A percentile compares a stretch with the other conserved stretches of the same genome.
phyloP scores from a whole-genome alignment of 805 yeast species.

The Millerago galiae region DNA sequence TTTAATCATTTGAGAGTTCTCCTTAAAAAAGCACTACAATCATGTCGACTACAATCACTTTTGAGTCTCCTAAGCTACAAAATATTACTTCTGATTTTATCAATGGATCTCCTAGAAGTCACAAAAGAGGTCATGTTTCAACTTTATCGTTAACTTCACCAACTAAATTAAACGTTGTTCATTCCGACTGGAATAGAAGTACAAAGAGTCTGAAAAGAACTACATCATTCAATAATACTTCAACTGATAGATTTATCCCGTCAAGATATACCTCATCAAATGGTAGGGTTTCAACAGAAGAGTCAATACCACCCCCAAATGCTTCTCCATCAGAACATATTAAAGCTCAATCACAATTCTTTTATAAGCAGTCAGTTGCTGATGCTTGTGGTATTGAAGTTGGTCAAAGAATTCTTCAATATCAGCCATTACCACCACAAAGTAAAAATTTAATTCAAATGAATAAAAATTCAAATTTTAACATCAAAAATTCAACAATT shows the following conservation, averaged over 20 bases:
- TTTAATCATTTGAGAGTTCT: neutral
- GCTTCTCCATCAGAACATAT: constrained; percentile 40
- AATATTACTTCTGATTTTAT: constrained; percentile 8
- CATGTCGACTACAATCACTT: constrained; percentile 1
- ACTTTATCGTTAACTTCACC: constrained; percentile 39
- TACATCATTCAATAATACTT: constrained; percentile 19
- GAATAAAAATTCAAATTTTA: constrained; percentile 17
- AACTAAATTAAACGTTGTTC: constrained; percentile 38
- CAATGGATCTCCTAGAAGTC: constrained; percentile 14
- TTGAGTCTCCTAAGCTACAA: constrained; percentile 17
- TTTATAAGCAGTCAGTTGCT: constrained; percentile 78
- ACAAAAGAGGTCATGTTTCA: constrained; percentile 23
- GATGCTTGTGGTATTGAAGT: constrained; percentile 89
- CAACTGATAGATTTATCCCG: constrained; percentile 56
- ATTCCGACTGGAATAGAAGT: constrained; percentile 30
- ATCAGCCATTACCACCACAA: constrained; percentile 80
- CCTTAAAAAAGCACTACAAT: neutral
- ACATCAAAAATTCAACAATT: constrained; percentile 31
- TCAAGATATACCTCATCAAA: constrained; percentile 43
- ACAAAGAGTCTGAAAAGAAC: constrained; percentile 18
- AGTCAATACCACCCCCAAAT: constrained; percentile 35
- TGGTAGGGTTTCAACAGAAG: constrained; percentile 37
- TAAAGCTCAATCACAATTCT: constrained; percentile 35
- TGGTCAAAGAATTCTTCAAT: constrained; percentile 77
- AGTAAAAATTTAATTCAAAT: constrained; percentile 20